These are phyloP conservation scores for Tetrahymena borealis DNA, from an alignment of 73 alveolate genomes.

Conservation along the genomic window DNA sequence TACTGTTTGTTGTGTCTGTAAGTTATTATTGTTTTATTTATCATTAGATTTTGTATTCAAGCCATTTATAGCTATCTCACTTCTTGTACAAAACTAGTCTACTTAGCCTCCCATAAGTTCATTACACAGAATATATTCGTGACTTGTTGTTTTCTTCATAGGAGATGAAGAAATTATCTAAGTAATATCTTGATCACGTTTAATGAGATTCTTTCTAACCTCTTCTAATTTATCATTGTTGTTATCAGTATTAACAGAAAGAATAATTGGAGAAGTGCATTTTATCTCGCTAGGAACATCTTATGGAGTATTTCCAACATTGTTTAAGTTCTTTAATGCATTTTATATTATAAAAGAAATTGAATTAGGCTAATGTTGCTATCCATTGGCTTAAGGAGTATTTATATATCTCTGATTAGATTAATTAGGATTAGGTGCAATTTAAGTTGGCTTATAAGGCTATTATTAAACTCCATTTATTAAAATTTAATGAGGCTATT, in stretches of 20 bases:
- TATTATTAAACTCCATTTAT: too few relatives aligned
- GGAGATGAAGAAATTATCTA: not conserved
- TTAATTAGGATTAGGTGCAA: too few relatives aligned
- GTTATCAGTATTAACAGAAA: not conserved
- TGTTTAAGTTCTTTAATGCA: not conserved
- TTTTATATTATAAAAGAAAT: not conserved
- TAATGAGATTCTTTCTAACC: not conserved
- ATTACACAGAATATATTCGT: not conserved
- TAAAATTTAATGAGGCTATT: not conserved
- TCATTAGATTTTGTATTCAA: not conserved
- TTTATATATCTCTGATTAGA: not conserved
- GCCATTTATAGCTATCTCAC: not conserved
- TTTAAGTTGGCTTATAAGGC: too few relatives aligned
- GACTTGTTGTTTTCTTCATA: not conserved
- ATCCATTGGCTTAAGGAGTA: not conserved
- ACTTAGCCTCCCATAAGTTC: not conserved
- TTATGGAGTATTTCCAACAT: not conserved
- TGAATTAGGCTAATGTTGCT: not conserved
- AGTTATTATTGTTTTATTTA: not conserved
- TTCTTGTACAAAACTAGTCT: not conserved
- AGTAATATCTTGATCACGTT: not conserved
- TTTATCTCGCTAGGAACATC: not conserved
- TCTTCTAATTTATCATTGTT: not conserved
- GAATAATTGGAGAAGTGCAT: not conserved
- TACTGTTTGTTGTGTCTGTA: too few relatives aligned